Evolutionary conservation across 164 flowering plant genomes (phyloP).

Genomic region (Annona cherimola): DNA sequence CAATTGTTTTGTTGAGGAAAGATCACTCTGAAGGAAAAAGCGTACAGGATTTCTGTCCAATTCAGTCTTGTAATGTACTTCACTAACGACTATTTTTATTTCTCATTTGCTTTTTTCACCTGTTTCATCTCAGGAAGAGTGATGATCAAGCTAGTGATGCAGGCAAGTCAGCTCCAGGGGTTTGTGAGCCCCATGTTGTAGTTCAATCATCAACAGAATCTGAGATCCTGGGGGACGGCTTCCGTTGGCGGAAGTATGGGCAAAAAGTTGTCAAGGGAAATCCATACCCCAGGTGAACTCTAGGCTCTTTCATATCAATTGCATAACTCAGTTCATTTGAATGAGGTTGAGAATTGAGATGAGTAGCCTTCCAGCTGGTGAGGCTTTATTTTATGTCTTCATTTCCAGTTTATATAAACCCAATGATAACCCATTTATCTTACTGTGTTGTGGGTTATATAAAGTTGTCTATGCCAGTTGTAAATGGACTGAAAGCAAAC

Average conservation of each 20-base stretch:
- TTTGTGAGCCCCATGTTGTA: slow-evolving; percentile 33
- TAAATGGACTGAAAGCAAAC: no score
- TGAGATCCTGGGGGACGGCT: slow-evolving; percentile 69
- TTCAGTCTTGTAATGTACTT: background rate
- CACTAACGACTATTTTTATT: background rate
- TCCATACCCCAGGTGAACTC: slow-evolving; percentile 78
- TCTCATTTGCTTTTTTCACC: background rate
- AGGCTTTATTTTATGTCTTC: no score
- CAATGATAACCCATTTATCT: no score
- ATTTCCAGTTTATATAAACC: no score
- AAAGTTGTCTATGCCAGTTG: no score
- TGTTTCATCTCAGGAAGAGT: slow-evolving; percentile 41
- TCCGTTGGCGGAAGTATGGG: slow-evolving; percentile 98
- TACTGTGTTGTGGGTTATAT: no score
- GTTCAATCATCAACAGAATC: slow-evolving; percentile 52
- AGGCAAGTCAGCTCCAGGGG: slow-evolving; percentile 28
- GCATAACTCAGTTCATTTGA: background rate
- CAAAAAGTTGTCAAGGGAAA: slow-evolving; percentile 97
- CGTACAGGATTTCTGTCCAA: background rate
- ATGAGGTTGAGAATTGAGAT: no score
- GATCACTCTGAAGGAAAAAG: background rate
- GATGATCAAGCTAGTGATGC: slow-evolving; percentile 38
- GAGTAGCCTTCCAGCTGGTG: no score
- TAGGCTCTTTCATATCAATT: background rate
- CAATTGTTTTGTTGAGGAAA: background rate